Evolutionary conservation across 2,329 filamentous ascomycete species (phyloP).

Genomic region (Emergomyces pasteurianus): DNA sequence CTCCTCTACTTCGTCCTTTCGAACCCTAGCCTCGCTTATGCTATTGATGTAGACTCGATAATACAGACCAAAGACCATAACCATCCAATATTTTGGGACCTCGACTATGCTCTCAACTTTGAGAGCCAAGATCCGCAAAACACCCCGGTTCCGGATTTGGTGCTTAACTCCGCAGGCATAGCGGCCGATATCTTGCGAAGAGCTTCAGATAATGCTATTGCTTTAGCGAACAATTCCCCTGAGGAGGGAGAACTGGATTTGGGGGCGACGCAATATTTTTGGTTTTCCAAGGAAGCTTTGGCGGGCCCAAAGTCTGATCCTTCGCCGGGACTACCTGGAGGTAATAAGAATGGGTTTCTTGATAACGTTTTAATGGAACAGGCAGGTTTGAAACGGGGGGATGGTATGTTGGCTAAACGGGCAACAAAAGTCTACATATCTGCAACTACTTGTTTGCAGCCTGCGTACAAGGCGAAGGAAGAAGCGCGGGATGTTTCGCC

Average conservation of each 20-base stretch:
- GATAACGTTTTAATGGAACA: conserved; percentile 11
- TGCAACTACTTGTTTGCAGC: conserved; percentile 75
- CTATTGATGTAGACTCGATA: conserved; percentile 42
- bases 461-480: conserved; percentile 41
- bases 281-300: conserved; percentile 48
- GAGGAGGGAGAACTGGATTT: conserved; percentile 47
- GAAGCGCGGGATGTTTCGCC: conserved; percentile 35
- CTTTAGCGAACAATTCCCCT: conserved; percentile 54
- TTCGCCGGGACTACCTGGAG: conserved; percentile 10
- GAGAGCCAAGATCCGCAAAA: not conserved
- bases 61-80: conserved; percentile 36
- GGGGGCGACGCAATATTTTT: conserved; percentile 52
- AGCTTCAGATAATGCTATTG: conserved; percentile 36
- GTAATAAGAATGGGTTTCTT: conserved; percentile 13
- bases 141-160: conserved; percentile 10
- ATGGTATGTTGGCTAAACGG: conserved; percentile 15
- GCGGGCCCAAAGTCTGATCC: conserved; percentile 33
- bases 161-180: conserved; percentile 21
- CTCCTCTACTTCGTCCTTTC: conserved; percentile 50
- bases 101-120: conserved; percentile 1
- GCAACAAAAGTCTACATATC: conserved; percentile 59
- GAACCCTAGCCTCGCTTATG: conserved; percentile 48
- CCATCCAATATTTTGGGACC: conserved; percentile 33
- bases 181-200: conserved; percentile 43
- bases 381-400: conserved; percentile 13